Conservation (phyloP, 306 rosid species). For the Pachyrhizus erosus region DNA sequence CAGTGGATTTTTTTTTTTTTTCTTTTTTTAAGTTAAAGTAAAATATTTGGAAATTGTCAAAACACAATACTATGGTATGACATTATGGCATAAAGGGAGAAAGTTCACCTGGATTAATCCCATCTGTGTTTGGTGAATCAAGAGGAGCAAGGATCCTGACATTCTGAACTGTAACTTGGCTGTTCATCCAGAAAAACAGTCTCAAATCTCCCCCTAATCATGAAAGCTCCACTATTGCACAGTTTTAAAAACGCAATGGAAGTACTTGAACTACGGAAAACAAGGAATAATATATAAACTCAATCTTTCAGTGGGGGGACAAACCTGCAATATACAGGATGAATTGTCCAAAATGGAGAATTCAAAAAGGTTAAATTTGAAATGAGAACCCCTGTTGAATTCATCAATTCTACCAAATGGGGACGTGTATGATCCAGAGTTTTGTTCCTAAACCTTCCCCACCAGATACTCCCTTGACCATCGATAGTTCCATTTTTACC, state of each 20-base stretch:
- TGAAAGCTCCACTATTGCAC: slow-evolving; percentile 54
- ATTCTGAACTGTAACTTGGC: slow-evolving; percentile 70
- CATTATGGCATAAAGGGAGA: slow-evolving; percentile 5
- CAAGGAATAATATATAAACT: slow-evolving; percentile 31
- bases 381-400: slow-evolving; percentile 71
- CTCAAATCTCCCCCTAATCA: slow-evolving; percentile 61
- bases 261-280: slow-evolving; percentile 42
- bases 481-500: slow-evolving; percentile 76
- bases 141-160: slow-evolving; percentile 76
- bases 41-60: background rate
- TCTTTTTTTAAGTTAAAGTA: background rate
- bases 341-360: slow-evolving; percentile 88
- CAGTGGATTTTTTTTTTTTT: background rate
- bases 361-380: slow-evolving; percentile 76
- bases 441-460: slow-evolving; percentile 68
- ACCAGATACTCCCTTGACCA: slow-evolving; percentile 86
- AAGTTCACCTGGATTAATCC: slow-evolving; percentile 77
- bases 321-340: slow-evolving; percentile 89
- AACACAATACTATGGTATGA: background rate
- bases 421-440: slow-evolving; percentile 80
- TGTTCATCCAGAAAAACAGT: slow-evolving; percentile 66
- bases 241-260: slow-evolving; percentile 48
- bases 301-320: slow-evolving; percentile 41
- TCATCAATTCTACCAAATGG: slow-evolving; percentile 79
- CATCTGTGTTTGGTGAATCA: slow-evolving; percentile 80